These are phyloP conservation scores for Fusarium keratoplasticum DNA, from an alignment of 2,329 filamentous ascomycete genomes.

Conservation along the genomic window DNA sequence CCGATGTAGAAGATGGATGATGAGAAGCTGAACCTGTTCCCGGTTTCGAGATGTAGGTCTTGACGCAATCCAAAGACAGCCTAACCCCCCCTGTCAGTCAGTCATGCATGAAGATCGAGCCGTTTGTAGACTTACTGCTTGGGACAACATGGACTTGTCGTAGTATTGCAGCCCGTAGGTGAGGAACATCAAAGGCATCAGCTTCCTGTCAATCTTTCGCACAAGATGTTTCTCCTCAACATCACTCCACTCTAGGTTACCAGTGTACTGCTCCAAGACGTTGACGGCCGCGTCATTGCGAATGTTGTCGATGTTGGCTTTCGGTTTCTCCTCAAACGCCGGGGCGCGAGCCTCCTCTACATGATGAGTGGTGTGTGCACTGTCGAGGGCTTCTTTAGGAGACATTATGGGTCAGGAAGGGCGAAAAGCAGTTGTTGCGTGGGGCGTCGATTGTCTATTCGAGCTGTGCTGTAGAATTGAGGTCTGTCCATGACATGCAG, in stretches of 20 bases:
- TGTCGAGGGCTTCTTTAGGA: not conserved
- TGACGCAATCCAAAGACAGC: not conserved
- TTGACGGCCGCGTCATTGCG: not conserved
- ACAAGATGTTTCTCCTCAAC: not conserved
- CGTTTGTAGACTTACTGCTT: not conserved
- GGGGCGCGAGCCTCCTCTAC: not conserved
- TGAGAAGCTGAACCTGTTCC: not conserved
- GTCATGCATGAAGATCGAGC: not conserved
- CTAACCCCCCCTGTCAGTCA: no score
- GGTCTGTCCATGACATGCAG: not conserved
- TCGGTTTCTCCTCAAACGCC: not conserved
- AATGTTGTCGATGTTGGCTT: not conserved
- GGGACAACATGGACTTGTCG: not conserved
- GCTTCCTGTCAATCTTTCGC: not conserved
- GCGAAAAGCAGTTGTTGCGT: not conserved
- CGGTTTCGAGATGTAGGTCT: not conserved
- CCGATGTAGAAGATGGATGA: not conserved
- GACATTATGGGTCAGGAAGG: not conserved
- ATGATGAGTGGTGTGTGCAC: not conserved
- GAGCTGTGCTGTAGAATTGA: not conserved
- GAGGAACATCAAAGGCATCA: not conserved
- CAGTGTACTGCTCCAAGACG: not conserved
- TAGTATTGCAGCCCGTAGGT: not conserved
- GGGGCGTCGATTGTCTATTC: not conserved
- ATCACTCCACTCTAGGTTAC: not conserved